A percentile compares a stretch with the other conserved stretches of the same genome.
phyloP scores from a whole-genome alignment of 495 filamentous ascomycete genomes.

The Bombardia bombarda region DNA sequence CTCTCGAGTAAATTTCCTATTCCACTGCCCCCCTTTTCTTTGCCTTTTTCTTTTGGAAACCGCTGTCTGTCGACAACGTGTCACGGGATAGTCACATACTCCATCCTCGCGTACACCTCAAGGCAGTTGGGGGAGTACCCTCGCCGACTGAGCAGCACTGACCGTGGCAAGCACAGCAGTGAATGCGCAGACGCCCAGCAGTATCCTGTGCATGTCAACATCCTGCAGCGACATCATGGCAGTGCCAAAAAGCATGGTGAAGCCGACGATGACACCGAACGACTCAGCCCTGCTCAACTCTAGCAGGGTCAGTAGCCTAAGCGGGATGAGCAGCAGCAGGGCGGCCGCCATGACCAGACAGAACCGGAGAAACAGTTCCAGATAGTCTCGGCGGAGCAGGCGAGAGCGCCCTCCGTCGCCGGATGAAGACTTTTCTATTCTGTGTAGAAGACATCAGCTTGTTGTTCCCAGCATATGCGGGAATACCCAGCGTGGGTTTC shows the following conservation, averaged over 20 bases:
- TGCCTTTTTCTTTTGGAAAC: too few relatives aligned
- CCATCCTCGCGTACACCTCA: too few relatives aligned
- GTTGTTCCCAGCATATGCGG: neutral
- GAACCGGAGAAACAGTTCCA: neutral
- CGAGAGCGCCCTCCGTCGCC: neutral
- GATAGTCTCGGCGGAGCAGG: neutral
- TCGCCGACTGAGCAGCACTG: neutral
- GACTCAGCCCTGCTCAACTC: neutral
- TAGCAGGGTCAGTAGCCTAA: neutral
- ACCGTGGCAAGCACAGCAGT: neutral
- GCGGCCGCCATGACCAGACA: neutral
- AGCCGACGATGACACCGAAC: slow-evolving; percentile 1
- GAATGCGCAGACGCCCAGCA: neutral
- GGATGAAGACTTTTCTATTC: neutral
- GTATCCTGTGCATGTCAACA: neutral
- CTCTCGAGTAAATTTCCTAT: too few relatives aligned
- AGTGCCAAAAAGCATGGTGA: neutral
- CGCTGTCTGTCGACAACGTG: too few relatives aligned
- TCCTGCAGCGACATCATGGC: neutral
- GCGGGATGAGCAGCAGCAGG: neutral
- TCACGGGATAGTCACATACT: too few relatives aligned
- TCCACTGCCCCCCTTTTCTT: neutral
- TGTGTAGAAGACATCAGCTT: neutral
- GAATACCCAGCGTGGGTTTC: neutral
- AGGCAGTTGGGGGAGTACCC: neutral